Evolutionary conservation across 106 monocot genomes (phyloP).

Genomic region (Phalaenopsis aphrodite): DNA sequence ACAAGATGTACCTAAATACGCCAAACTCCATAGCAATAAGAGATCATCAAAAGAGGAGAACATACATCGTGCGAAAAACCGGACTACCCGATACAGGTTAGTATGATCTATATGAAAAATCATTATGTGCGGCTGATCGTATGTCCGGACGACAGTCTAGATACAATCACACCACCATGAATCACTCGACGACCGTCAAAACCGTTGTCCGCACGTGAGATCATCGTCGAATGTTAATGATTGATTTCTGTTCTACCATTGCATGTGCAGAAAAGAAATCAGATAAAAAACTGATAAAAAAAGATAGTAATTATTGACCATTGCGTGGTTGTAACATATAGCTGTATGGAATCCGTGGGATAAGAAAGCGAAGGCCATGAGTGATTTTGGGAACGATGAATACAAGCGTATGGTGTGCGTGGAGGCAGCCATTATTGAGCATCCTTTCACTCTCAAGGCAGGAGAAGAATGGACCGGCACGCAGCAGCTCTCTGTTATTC

Average conservation of each 20-base stretch:
- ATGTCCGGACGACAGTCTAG: too few species aligned
- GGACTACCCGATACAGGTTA: conserved; percentile 81
- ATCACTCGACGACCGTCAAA: too few species aligned
- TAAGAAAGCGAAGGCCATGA: conserved; percentile 48
- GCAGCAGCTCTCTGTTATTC: conserved; percentile 37
- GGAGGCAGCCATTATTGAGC: conserved; percentile 44
- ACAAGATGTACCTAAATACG: conserved; percentile 51
- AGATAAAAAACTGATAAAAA: too few species aligned
- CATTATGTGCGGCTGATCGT: too few species aligned
- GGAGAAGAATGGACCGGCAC: conserved; percentile 64
- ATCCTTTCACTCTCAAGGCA: conserved; percentile 43
- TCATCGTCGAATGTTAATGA: too few species aligned
- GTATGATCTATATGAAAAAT: too few species aligned
- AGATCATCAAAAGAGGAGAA: conserved; percentile 80
- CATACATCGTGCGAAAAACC: conserved; percentile 68
- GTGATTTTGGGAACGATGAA: conserved; percentile 50
- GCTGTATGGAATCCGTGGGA: conserved; percentile 69
- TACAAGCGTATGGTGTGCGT: conserved; percentile 57
- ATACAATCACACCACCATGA: too few species aligned
- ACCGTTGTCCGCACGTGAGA: too few species aligned
- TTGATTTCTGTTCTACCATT: background rate
- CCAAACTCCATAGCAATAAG: conserved; percentile 68
- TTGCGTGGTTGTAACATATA: background rate
- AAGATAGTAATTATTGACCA: too few species aligned
- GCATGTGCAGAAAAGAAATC: background rate